phyloP scores from a whole-genome alignment of 331 rosid species.

The Phaseolus coccineus region DNA sequence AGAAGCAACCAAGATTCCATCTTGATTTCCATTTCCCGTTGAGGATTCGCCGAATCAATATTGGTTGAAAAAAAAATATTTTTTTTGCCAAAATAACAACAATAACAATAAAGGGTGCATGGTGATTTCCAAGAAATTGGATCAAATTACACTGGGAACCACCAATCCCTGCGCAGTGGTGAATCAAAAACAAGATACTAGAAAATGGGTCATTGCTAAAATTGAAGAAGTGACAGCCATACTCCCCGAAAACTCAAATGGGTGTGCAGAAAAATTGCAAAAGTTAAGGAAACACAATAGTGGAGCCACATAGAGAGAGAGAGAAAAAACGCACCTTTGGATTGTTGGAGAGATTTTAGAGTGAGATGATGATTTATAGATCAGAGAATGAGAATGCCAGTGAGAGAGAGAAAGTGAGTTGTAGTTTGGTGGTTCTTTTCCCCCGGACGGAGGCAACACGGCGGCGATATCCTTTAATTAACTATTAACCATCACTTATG shows the following conservation, averaged over 20 bases:
- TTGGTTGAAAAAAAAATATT: not conserved
- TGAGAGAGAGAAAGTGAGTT: conserved; percentile 23
- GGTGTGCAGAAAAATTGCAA: not conserved
- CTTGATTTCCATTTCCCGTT: not conserved
- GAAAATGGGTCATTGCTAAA: conserved; percentile 32
- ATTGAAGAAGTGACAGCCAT: not conserved
- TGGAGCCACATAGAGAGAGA: conserved; percentile 9
- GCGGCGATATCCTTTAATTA: conserved; percentile 35
- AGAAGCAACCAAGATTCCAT: not conserved
- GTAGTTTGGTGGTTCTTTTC: conserved; percentile 28
- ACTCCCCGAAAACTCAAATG: conserved; percentile 24
- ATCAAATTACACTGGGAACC: conserved; percentile 30
- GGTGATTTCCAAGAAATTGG: conserved; percentile 15
- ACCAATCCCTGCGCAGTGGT: conserved; percentile 10
- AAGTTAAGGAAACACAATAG: not conserved
- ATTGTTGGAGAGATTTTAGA: conserved; percentile 13
- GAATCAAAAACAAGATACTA: not conserved
- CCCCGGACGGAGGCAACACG: conserved; percentile 36
- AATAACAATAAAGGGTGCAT: not conserved
- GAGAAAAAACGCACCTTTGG: conserved; percentile 48
- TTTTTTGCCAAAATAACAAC: not conserved
- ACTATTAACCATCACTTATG: not conserved
- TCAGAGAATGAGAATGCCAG: conserved; percentile 24
- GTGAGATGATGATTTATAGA: conserved; percentile 34
- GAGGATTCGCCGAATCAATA: conserved; percentile 1